Base-by-base conservation (phyloP, 1,284 basidiomycete genomes). In the Coriolopsis trogii region DNA sequence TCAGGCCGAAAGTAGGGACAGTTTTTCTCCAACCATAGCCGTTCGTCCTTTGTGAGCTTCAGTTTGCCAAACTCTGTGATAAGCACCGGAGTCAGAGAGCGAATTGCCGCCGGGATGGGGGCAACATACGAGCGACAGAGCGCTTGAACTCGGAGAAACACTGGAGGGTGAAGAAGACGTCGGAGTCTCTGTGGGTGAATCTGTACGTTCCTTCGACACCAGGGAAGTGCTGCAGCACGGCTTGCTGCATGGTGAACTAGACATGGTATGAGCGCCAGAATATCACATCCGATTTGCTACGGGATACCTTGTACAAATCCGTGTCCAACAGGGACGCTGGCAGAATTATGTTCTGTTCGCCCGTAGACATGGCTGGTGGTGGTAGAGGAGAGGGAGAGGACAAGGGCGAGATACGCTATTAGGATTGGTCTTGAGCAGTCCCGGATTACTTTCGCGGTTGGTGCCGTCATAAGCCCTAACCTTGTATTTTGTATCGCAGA, bases 201-300 rank as follows among this genome's bases (percentile, higher is more conserved):
- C 79, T 81, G 72, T 95, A 93, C 1, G 81, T 81, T 9, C 85
- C 86, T 15, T 78, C 64, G 0, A 84, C 79, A 46, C 83, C 70
- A 3, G 89, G 89, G 63, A 94, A 97, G 63, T 90, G 84, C n/a
- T 82, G 78, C 49, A 89, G 67, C 10, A 98, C 87, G 0, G 94
- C 95, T 71, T 97, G 92, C 73, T 98, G 96, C 96, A 98, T 99
- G 0, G 95, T 95, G 45, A 98, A 77, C 93, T 30, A 12, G 20
- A 47, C 20, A 25, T n/a, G 23, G 8, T 39, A 6, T 12, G 10
- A 24, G 4, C 20, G 7, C 21, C 10, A 12, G 6, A 13, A 24
- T 24, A 24, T 21, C 34, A 36, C 16, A 24, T 10, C 8, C 8
- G 10, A 10, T 1, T 12, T 12, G 7, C 7, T 30, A 30, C 29